Percentiles rank a stretch among this genome's conserved stretches.
Evolutionary conservation across 768 basidiomycete species (phyloP).

Genomic region (Baorangia bicolor): DNA sequence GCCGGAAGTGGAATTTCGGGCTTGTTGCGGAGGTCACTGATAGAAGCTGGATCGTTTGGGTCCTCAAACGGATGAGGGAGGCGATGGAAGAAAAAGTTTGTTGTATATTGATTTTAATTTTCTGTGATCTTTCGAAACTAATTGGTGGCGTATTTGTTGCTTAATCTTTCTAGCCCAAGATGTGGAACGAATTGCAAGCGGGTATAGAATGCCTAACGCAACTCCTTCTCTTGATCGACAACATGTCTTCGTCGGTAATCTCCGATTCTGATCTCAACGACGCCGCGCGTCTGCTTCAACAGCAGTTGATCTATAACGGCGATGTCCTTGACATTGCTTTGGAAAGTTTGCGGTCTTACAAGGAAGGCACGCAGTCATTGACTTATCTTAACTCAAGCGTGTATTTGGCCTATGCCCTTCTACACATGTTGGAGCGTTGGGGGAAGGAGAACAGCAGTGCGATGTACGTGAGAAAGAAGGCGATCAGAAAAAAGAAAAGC

Average conservation of each 20-base stretch:
- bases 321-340: conserved; percentile 89
- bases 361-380: conserved; percentile 72
- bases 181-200: conserved; percentile 92
- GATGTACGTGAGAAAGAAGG: conserved; percentile 71
- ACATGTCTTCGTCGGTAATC: conserved; percentile 58
- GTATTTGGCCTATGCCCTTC: conserved; percentile 77
- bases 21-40: conserved; percentile 85
- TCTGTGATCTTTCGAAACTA: conserved; percentile 1
- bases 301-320: conserved; percentile 93
- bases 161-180: conserved; percentile 64
- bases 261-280: conserved; percentile 53
- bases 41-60: conserved; percentile 86
- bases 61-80: conserved; percentile 82
- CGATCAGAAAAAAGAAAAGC: conserved; percentile 52
- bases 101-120: conserved; percentile 5
- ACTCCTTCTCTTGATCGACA: conserved; percentile 83
- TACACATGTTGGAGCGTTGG: conserved; percentile 89
- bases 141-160: conserved; percentile 9
- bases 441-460: conserved; percentile 63
- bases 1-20: conserved; percentile 59
- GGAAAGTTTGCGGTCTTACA: conserved; percentile 74
- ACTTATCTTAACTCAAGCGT: conserved; percentile 88
- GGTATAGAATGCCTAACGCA: conserved; percentile 94
- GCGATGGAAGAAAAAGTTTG: conserved; percentile 89
- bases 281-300: conserved; percentile 77